Conservation (phyloP, 805 yeast species). For the Wickerhamomyces canadensis region DNA sequence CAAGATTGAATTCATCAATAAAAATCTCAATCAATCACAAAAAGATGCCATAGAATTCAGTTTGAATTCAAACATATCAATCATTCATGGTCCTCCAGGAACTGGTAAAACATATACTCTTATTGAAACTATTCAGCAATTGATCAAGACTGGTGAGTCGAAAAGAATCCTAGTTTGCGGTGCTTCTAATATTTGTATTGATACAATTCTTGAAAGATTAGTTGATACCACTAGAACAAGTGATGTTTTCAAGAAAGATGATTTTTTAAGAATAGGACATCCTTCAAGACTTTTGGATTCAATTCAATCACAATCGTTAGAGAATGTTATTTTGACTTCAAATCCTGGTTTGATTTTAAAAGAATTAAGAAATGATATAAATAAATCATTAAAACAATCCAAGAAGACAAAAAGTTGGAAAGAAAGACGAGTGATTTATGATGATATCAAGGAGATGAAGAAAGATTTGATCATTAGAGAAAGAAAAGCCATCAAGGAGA, state of each 20-base stretch:
- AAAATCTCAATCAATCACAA: constrained; percentile 52
- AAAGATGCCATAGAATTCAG: constrained; percentile 65
- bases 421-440: constrained; percentile 64
- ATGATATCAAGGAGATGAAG: constrained; percentile 60
- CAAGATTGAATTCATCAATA: constrained; percentile 34
- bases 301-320: constrained; percentile 69
- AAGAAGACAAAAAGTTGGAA: constrained; percentile 57
- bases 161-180: constrained; percentile 81
- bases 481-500: constrained; percentile 50
- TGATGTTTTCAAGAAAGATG: constrained; percentile 23
- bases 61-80: constrained; percentile 48
- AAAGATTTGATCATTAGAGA: constrained; percentile 70
- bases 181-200: constrained; percentile 90
- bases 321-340: constrained; percentile 42
- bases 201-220: constrained; percentile 80
- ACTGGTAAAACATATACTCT: constrained; percentile 81
- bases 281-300: constrained; percentile 75
- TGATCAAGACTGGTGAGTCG: constrained; percentile 48
- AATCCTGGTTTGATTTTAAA: constrained; percentile 51
- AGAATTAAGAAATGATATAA: constrained; percentile 71
- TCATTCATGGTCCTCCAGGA: constrained; percentile 77
- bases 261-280: constrained; percentile 83
- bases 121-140: constrained; percentile 74
- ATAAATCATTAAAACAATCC: constrained; percentile 45
- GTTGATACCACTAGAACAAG: constrained; percentile 29